Conservation (phyloP, 345 rosid genomes). For the Balakata baccata region DNA sequence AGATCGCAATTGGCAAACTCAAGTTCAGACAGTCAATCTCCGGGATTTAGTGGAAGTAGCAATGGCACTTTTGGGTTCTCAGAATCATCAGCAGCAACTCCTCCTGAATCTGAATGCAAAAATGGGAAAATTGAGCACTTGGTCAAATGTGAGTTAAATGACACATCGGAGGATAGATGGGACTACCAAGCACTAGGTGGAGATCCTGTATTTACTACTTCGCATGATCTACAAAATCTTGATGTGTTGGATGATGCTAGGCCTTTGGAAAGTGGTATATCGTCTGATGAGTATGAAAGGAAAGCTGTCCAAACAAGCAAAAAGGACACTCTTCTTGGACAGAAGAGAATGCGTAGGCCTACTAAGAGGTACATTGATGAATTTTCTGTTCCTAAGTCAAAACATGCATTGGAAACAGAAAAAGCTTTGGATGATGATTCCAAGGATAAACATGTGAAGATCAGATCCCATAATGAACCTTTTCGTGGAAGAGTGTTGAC, state of each 20-base stretch:
- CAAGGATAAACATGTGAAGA: slow-evolving; percentile 11
- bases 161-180: slow-evolving; percentile 20
- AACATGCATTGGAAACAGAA: slow-evolving; percentile 9
- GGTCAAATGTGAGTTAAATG: slow-evolving; percentile 19
- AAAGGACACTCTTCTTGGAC: slow-evolving; percentile 19
- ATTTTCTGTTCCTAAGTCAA: slow-evolving; percentile 28
- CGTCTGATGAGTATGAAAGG: slow-evolving; percentile 37
- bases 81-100: slow-evolving; percentile 44
- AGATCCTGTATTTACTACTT: slow-evolving; percentile 12
- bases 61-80: slow-evolving; percentile 44
- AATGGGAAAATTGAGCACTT: slow-evolving; percentile 27
- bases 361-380: slow-evolving; percentile 55
- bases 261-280: slow-evolving; percentile 37
- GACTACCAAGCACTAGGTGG: slow-evolving; percentile 24
- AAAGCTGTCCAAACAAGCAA: slow-evolving; percentile 27
- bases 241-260: slow-evolving; percentile 45
- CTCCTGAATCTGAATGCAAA: slow-evolving; percentile 39
- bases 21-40: slow-evolving; percentile 64
- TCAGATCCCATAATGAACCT: not conserved
- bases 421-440: not conserved
- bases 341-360: slow-evolving; percentile 47
- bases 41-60: slow-evolving; percentile 54
- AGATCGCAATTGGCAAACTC: slow-evolving; percentile 37
- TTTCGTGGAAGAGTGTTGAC: not conserved
- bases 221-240: slow-evolving; percentile 25